Conservation (phyloP, 2,329 filamentous ascomycete species). For the Colletotrichum nymphaeae region DNA sequence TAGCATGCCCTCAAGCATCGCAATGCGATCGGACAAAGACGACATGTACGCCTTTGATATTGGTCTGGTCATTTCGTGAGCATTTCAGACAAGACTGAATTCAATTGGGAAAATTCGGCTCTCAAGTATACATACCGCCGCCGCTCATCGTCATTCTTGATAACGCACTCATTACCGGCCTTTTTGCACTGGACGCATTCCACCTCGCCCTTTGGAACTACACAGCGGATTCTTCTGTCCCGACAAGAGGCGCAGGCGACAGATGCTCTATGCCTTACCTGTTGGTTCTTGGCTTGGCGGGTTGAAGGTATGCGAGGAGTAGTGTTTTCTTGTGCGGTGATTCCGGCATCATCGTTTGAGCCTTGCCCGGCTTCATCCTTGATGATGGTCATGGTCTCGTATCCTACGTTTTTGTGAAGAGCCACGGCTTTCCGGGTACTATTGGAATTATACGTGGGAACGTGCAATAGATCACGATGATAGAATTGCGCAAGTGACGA, state of each 20-base stretch:
- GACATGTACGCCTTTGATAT: constrained; percentile 70
- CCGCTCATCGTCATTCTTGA: constrained; percentile 68
- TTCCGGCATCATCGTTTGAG: constrained; percentile 40
- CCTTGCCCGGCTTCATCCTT: constrained; percentile 9
- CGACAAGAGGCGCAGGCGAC: constrained; percentile 67
- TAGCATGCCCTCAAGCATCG: constrained; percentile 63
- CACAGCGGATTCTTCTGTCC: constrained; percentile 59
- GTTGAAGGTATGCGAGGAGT: constrained; percentile 43
- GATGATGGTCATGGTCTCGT: constrained; percentile 2
- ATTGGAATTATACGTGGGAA: too few species aligned
- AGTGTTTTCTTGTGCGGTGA: constrained; percentile 47
- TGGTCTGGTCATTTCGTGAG: constrained; percentile 50
- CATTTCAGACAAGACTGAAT: constrained; percentile 17
- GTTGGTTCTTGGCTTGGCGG: constrained; percentile 47
- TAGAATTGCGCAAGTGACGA: not conserved
- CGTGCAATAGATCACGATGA: not conserved
- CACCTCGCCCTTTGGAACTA: constrained; percentile 62
- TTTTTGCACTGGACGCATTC: constrained; percentile 65
- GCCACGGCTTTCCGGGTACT: not conserved
- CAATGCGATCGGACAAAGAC: constrained; percentile 65
- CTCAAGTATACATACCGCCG: constrained; percentile 53
- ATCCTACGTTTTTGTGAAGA: not conserved
- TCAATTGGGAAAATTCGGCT: not conserved
- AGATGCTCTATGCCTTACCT: constrained; percentile 60
- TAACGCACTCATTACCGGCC: constrained; percentile 62